A percentile compares a stretch with the other conserved stretches of the same genome.
Evolutionary conservation across 805 yeast genomes (phyloP).

Genomic region (Ogataea ramenticola): DNA sequence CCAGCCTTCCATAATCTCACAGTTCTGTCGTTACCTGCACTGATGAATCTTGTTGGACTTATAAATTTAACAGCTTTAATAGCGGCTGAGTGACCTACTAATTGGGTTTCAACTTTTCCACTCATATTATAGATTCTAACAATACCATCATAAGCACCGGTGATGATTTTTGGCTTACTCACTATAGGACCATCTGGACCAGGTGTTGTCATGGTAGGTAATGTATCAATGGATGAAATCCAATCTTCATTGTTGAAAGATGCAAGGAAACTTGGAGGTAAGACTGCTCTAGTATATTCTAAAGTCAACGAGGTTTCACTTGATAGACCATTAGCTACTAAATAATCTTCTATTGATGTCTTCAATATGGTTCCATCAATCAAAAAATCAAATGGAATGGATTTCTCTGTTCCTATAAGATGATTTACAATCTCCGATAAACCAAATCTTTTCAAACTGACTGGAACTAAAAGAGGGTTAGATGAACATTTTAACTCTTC

Average conservation of each 20-base stretch:
- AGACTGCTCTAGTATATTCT: slow-evolving; percentile 86
- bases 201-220: slow-evolving; percentile 24
- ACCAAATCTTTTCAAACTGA: slow-evolving; percentile 80
- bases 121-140: slow-evolving; percentile 82
- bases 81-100: slow-evolving; percentile 84
- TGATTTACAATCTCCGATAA: slow-evolving; percentile 94
- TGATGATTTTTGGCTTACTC: slow-evolving; percentile 54
- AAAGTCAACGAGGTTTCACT: slow-evolving; percentile 71
- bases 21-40: slow-evolving; percentile 86
- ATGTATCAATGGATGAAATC: slow-evolving; percentile 70
- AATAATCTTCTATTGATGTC: slow-evolving; percentile 62
- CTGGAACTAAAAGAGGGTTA: slow-evolving; percentile 84
- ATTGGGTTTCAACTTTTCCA: slow-evolving; percentile 74
- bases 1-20: slow-evolving; percentile 81
- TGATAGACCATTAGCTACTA: slow-evolving; percentile 70
- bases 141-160: slow-evolving; percentile 93
- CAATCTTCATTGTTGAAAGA: slow-evolving; percentile 92
- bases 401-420: slow-evolving; percentile 51
- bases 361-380: slow-evolving; percentile 79
- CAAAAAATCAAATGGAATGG: slow-evolving; percentile 89
- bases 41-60: slow-evolving; percentile 64
- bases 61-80: slow-evolving; percentile 79
- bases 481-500: slow-evolving; percentile 64
- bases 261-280: slow-evolving; percentile 90
- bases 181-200: slow-evolving; percentile 19